Evolutionary conservation across 305 asterid genomes (phyloP).

Genomic region (Solanum hybrid): DNA sequence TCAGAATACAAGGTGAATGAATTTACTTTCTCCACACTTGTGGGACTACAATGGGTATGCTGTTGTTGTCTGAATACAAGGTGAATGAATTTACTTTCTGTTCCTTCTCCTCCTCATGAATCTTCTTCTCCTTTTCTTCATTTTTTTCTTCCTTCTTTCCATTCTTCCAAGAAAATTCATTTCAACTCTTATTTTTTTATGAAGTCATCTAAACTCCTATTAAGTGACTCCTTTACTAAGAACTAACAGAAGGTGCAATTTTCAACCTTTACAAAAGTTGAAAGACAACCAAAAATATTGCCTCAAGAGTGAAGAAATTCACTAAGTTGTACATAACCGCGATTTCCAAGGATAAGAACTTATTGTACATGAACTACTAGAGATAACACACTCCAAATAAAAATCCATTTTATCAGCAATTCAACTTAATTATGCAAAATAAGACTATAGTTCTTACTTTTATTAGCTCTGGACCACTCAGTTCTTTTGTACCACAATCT

Average conservation of each 20-base stretch:
- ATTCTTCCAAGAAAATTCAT: not conserved
- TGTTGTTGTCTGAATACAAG: not conserved
- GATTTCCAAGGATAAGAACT: not conserved
- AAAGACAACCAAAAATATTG: not conserved
- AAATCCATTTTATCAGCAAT: not conserved
- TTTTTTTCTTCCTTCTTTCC: not conserved
- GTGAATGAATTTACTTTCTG: not conserved
- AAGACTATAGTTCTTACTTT: constrained; percentile 32
- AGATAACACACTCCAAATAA: not conserved
- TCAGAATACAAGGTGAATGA: not conserved
- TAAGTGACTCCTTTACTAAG: not conserved
- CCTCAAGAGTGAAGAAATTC: not conserved
- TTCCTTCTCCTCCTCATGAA: not conserved
- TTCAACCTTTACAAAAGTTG: not conserved
- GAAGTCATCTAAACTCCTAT: not conserved
- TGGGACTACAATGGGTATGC: not conserved
- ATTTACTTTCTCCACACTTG: not conserved
- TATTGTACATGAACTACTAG: not conserved
- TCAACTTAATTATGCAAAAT: not conserved
- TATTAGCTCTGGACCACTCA: constrained; percentile 49
- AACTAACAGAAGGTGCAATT: not conserved
- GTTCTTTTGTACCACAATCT: constrained; percentile 38
- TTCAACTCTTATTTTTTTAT: not conserved
- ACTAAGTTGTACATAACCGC: not conserved
- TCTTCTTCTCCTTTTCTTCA: not conserved